These are phyloP conservation scores for Salix udensis DNA, from an alignment of 345 rosid species.

Conservation along the genomic window DNA sequence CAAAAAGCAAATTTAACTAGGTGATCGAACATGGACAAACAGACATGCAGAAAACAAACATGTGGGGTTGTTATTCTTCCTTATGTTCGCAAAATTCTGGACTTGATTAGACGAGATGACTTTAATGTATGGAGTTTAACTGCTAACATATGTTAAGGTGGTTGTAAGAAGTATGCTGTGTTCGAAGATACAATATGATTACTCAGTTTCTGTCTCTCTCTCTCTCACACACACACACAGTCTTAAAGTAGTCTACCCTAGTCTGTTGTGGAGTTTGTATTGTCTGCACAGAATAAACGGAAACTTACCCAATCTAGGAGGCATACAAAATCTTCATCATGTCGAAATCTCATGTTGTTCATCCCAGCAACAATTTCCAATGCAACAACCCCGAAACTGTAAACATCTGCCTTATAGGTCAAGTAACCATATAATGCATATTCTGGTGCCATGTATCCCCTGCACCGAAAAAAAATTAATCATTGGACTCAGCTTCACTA, in stretches of 20 bases:
- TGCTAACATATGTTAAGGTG: background rate
- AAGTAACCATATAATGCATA: no score
- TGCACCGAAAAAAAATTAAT: no score
- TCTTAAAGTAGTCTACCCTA: no score
- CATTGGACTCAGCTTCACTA: no score
- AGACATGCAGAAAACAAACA: no score
- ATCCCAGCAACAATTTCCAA: no score
- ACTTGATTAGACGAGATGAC: no score
- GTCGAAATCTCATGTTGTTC: constrained; percentile 7
- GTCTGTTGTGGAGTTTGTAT: no score
- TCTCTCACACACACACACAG: no score
- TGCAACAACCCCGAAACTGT: no score
- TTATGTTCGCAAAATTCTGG: background rate
- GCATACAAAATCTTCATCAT: constrained; percentile 16
- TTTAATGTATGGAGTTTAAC: background rate
- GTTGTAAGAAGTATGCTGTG: background rate
- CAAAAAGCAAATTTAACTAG: background rate
- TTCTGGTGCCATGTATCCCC: no score
- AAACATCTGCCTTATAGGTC: no score
- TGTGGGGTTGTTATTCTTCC: background rate
- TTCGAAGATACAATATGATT: background rate
- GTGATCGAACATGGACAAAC: background rate
- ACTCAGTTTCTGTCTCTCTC: background rate
- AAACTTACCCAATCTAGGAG: constrained; percentile 29
- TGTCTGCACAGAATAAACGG: background rate